Evolutionary conservation across 257 asterid genomes (phyloP), one percentile per base, ranked within the genome.

Genomic region (Thymus mandschuricus): DNA sequence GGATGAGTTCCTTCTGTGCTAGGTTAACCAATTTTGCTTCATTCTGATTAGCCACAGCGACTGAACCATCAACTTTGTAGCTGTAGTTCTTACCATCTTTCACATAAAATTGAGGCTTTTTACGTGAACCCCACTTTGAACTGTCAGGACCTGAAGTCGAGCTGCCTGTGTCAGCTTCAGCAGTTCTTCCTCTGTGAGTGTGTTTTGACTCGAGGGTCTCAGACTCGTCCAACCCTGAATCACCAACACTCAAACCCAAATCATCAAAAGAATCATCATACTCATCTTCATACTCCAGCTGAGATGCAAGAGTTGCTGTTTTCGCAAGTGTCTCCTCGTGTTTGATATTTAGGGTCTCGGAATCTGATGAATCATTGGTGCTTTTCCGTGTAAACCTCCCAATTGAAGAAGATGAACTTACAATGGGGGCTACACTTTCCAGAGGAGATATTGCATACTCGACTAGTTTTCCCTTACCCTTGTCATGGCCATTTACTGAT

Each of bases 231-330:
- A 83, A 38, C 31, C 90, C 96, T 8, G 93, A 80, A 71, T 89
- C 98, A 11, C 86, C 91, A 64, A 95, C 91, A 52, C 96, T 81
- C 74, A 95, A 45, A 50, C 99, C 99, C 60, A 92, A 70, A 76
- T 95, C 99, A 80, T 95, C 99, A 67, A 92, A 95, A 15, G 99
- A 95, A 74, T 92, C 99, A 10, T 95, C 99, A 67, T 94, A 94
- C 86, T 94, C 99, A 54, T 94, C 99, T 75, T 94, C 99, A 33
- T 94, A 94, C 86, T 94, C 97, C 0, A 88, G 86, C 75, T 89
- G 99, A 51, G 88, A 84, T 30, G 81, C 70, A 64, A 94, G 90
- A 31, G 90, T 87, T 30, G 89, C 85, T n/a, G 94, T 89, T 84
- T 86, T 89, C 11, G 85, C 88, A 79, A 77, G 11, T 59, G 83